These are phyloP conservation scores for Neocucurbitaria cava DNA, from an alignment of 2,329 filamentous ascomycete genomes.

Conservation along the genomic window DNA sequence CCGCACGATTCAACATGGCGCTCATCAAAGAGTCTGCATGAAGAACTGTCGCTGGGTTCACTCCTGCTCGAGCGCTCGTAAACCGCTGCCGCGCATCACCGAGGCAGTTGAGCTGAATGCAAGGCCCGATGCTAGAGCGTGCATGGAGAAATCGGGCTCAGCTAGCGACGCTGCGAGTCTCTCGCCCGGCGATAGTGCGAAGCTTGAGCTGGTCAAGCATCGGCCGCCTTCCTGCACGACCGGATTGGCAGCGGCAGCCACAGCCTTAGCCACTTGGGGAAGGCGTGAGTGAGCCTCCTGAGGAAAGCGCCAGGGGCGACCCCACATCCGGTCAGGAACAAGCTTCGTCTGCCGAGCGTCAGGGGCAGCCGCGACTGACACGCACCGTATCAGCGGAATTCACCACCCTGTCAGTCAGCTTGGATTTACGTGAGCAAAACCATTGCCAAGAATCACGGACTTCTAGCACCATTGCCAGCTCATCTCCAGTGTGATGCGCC, in stretches of 20 bases:
- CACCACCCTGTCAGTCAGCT: background rate
- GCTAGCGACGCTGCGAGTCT: background rate
- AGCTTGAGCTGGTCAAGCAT: conserved; percentile 34
- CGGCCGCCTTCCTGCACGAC: conserved; percentile 1
- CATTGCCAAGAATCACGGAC: background rate
- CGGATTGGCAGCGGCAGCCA: conserved; percentile 19
- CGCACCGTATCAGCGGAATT: background rate
- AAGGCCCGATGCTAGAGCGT: background rate
- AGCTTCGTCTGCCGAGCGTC: conserved; percentile 19
- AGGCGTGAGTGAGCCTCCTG: conserved; percentile 1
- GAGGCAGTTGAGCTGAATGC: background rate
- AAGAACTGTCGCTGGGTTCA: background rate
- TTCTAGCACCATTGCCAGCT: background rate
- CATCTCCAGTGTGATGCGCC: background rate
- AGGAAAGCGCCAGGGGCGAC: conserved; percentile 6
- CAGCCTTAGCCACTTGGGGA: conserved; percentile 9
- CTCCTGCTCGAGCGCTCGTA: conserved; percentile 11
- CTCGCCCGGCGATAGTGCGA: conserved; percentile 12
- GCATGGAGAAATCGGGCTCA: background rate
- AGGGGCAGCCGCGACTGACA: conserved; percentile 16
- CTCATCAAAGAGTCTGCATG: background rate
- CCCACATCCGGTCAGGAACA: conserved; percentile 11
- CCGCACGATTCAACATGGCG: background rate
- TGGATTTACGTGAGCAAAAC: conserved; percentile 4
- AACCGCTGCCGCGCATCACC: background rate